Evolutionary conservation across 2,329 filamentous ascomycete genomes (phyloP).

Genomic region (Lizonia empirigonia): DNA sequence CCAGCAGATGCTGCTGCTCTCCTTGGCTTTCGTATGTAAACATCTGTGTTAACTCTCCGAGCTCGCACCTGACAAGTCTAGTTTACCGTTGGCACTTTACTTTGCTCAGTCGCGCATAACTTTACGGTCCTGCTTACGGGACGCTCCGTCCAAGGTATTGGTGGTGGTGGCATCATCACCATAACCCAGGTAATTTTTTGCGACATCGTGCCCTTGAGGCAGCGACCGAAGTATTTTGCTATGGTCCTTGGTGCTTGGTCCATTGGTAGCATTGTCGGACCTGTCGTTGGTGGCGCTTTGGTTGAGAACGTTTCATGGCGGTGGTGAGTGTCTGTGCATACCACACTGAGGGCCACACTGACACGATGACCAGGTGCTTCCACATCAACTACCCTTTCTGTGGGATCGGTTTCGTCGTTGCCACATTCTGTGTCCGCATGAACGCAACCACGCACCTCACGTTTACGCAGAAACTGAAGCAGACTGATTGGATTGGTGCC

Average conservation of each 20-base stretch:
- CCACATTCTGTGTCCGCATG: conserved; percentile 29
- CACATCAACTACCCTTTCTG: conserved; percentile 67
- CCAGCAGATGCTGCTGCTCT: conserved; percentile 44
- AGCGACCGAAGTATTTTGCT: conserved; percentile 50
- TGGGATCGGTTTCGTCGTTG: conserved; percentile 31
- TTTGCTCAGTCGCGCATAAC: conserved; percentile 48
- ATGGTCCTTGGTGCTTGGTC: conserved; percentile 56
- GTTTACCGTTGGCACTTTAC: conserved; percentile 55
- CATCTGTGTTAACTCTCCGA: no score
- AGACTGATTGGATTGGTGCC: conserved; percentile 53
- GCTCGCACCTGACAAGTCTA: neutral
- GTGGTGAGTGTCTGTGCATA: conserved; percentile 50
- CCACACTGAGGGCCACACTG: neutral
- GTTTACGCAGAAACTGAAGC: conserved; percentile 29
- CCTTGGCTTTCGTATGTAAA: conserved; percentile 46
- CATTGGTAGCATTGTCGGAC: conserved; percentile 60
- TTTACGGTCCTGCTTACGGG: conserved; percentile 45
- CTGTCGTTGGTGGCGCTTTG: conserved; percentile 56
- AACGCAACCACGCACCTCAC: conserved; percentile 27
- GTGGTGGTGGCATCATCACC: conserved; percentile 49
- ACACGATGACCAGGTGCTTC: conserved; percentile 53
- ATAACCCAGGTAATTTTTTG: conserved; percentile 53
- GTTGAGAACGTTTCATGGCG: conserved; percentile 60
- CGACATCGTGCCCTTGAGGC: conserved; percentile 52
- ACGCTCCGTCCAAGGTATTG: conserved; percentile 47